These are phyloP conservation scores for Closterium sp. DNA, from an alignment of 139 green algal genomes.

Conservation along the genomic window DNA sequence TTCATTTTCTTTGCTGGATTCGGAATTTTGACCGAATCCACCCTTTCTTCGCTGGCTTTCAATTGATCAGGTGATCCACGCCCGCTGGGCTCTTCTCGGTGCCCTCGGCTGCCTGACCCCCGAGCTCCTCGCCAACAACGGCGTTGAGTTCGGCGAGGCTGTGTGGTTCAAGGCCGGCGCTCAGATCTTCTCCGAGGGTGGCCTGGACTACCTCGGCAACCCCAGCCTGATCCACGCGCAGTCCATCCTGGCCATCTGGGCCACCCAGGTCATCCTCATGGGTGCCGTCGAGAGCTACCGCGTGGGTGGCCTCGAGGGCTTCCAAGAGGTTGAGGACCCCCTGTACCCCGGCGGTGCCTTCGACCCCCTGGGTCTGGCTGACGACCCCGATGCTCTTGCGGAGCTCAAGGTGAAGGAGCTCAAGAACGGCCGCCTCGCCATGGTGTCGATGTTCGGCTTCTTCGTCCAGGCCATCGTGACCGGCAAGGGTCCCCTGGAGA, in stretches of 20 bases:
- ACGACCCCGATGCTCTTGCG: constrained; percentile 85
- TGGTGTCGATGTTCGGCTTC: constrained; percentile 85
- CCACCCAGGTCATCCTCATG: constrained; percentile 56
- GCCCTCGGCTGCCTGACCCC: constrained; percentile 26
- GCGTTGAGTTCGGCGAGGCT: constrained; percentile 42
- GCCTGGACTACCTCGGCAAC: constrained; percentile 80
- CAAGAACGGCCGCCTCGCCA: constrained; percentile 87
- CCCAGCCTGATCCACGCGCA: constrained; percentile 62
- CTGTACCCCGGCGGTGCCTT: constrained; percentile 73
- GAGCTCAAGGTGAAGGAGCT: constrained; percentile 79
- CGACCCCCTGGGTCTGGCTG: constrained; percentile 82
- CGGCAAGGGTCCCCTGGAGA: constrained; percentile 70
- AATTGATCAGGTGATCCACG: too few species aligned
- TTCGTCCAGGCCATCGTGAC: constrained; percentile 77
- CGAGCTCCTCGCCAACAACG: constrained; percentile 48
- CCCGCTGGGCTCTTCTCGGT: too few species aligned
- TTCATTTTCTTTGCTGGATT: too few species aligned
- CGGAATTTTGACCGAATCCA: too few species aligned
- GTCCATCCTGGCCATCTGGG: constrained; percentile 34
- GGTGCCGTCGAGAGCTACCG: constrained; percentile 86
- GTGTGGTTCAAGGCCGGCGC: constrained; percentile 94
- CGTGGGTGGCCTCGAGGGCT: constrained; percentile 76
- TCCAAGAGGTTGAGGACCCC: constrained; percentile 65
- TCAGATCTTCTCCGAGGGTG: constrained; percentile 84
- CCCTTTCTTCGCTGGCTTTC: too few species aligned